phyloP scores from a whole-genome alignment of 1,139 yeast species.

The Spathaspora jeffriesii region DNA sequence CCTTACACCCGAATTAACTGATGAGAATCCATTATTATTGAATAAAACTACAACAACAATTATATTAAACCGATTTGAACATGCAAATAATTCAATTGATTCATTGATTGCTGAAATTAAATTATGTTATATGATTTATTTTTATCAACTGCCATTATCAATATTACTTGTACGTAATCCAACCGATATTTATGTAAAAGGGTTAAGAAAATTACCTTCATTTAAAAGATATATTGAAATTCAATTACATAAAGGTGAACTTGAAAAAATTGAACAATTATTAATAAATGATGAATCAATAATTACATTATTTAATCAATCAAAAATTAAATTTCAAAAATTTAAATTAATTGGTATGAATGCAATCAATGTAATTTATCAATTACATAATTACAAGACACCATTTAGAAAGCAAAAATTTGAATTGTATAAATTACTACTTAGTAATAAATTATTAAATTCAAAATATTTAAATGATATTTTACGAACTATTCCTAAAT shows the following conservation, averaged over 20 bases:
- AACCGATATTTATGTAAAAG: conserved; percentile 16
- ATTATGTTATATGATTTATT: conserved; percentile 68
- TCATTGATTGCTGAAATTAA: conserved; percentile 54
- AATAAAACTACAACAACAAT: conserved; percentile 33
- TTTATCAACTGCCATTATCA: conserved; percentile 67
- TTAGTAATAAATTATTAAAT: conserved; percentile 20
- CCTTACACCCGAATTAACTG: conserved; percentile 21
- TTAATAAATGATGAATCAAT: conserved; percentile 21
- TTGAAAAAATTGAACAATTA: conserved; percentile 14
- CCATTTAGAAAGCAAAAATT: conserved; percentile 20
- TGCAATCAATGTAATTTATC: conserved; percentile 23
- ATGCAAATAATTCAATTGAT: conserved; percentile 53
- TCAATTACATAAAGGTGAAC: conserved; percentile 11
- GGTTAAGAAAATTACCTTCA: conserved; percentile 36
- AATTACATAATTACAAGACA: conserved; percentile 13
- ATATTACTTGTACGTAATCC: conserved; percentile 24
- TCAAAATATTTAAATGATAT: conserved; percentile 17
- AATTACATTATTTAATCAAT: conserved; percentile 16
- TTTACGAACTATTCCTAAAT: conserved; percentile 7
- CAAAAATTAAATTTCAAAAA: conserved; percentile 19
- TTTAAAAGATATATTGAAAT: conserved; percentile 38
- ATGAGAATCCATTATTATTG: conserved; percentile 19
- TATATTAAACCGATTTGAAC: conserved; percentile 35
- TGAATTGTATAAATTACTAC: conserved; percentile 31
- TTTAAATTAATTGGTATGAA: conserved; percentile 26